Evolutionary conservation across 768 basidiomycete species (phyloP).

Genomic region (Agaricus subrufescens): DNA sequence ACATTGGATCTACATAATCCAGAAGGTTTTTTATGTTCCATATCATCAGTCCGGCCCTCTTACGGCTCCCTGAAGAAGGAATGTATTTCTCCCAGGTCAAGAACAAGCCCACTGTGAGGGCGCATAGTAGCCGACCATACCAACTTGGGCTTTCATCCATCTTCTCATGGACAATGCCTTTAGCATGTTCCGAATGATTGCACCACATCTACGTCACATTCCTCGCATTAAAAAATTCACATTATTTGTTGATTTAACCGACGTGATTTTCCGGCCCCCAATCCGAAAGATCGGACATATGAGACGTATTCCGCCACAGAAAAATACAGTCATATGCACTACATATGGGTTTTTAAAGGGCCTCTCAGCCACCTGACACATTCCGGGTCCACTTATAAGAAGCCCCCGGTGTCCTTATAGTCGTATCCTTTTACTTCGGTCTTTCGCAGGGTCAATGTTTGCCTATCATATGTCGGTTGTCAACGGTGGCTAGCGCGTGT

Average conservation of each 20-base stretch:
- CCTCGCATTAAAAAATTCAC: not conserved
- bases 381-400: slow-evolving; percentile 3
- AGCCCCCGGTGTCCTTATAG: not conserved
- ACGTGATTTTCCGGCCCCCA: not conserved
- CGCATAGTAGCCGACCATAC: not conserved
- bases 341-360: not conserved
- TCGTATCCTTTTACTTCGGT: slow-evolving; percentile 3
- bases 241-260: not conserved
- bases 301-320: not conserved
- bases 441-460: not conserved
- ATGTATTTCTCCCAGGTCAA: not conserved
- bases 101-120: not conserved
- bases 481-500: slow-evolving; percentile 1
- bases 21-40: no score
- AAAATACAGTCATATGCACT: slow-evolving; percentile 7
- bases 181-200: not conserved
- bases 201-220: not conserved
- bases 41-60: no score
- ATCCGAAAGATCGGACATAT: not conserved
- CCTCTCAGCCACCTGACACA: slow-evolving; percentile 4
- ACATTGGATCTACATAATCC: not conserved
- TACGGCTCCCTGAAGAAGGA: not conserved
- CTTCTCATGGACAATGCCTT: not conserved
- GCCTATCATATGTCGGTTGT: not conserved
- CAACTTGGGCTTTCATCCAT: not conserved